Percentiles rank a stretch among this genome's conserved stretches.
phyloP scores from a whole-genome alignment of 768 basidiomycete genomes.

The Collybiopsis confluens region DNA sequence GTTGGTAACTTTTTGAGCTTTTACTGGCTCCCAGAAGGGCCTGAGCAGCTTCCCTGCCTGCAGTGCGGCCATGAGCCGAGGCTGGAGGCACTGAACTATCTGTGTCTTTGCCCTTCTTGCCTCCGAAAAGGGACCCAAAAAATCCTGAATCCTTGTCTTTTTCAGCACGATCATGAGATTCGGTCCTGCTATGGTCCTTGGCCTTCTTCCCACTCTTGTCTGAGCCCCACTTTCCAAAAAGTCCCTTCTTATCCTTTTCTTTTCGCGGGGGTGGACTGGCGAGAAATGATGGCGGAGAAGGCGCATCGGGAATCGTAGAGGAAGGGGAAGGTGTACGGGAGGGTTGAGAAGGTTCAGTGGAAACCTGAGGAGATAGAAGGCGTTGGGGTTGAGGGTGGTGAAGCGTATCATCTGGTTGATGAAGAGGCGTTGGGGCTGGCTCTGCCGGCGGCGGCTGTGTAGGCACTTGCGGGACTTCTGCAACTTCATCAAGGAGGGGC shows the following conservation, averaged over 20 bases:
- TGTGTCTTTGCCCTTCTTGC: slow-evolving; percentile 81
- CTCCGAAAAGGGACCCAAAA: slow-evolving; percentile 88
- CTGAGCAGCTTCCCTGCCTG: slow-evolving; percentile 82
- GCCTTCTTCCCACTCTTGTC: slow-evolving; percentile 61
- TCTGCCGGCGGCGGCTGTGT: slow-evolving; percentile 21
- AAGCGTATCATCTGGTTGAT: slow-evolving; percentile 29
- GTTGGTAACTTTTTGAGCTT: slow-evolving; percentile 62
- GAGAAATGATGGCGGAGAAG: slow-evolving; percentile 15
- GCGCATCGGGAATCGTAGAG: slow-evolving; percentile 22
- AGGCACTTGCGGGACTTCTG: slow-evolving; percentile 14
- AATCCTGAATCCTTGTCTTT: slow-evolving; percentile 53
- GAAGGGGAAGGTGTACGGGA: slow-evolving; percentile 60
- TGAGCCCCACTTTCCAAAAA: slow-evolving; percentile 64
- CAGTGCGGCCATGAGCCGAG: slow-evolving; percentile 30
- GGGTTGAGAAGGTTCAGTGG: slow-evolving; percentile 29
- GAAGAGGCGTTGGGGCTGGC: not conserved
- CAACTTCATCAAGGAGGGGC: slow-evolving; percentile 14
- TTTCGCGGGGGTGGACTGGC: slow-evolving; percentile 30
- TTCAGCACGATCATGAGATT: slow-evolving; percentile 15
- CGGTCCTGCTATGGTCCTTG: slow-evolving; percentile 21
- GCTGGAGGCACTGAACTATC: slow-evolving; percentile 28
- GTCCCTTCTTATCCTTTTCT: slow-evolving; percentile 72
- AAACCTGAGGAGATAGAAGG: slow-evolving; percentile 36
- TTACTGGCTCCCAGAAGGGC: slow-evolving; percentile 83
- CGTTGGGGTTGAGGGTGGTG: slow-evolving; percentile 69